Base-by-base conservation (phyloP, 352 stramenopile species). In the Pythium phragmiticola region DNA sequence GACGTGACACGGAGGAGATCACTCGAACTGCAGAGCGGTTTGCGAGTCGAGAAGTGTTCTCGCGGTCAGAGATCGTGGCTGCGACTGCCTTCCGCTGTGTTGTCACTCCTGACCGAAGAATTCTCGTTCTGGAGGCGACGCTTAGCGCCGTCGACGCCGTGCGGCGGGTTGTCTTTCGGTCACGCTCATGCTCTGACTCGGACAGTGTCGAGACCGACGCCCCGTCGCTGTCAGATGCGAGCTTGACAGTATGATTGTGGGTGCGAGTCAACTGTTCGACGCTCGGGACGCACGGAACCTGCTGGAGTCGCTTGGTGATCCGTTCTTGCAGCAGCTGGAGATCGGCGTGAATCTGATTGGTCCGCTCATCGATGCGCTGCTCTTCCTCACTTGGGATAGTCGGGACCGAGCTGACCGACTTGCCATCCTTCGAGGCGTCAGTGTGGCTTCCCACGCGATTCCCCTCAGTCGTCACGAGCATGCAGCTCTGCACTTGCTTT, bases 271-370 rank as follows among this genome's bases (percentile, higher is more conserved):
- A 21, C 2, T 67, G 28, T 3, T 57, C 48, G 5, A 59, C 36
- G 12, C 30, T 23, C 19, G 60, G 59, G 13, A 41, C 55, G 43
- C 66, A 68, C 0, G 77, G 68, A 2, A 63, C 60, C 47, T 89
- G 80, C 42, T 87, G 73, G 6, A 92, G 70, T 14, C 82, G 72
- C 39, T 80, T 78, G 11, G 78, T 73, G 42, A 94, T 86, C 1
- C 81, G 70, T 23, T 88, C 71, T 46, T 94, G 85, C 4, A 94
- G 65, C 13, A 79, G 56, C 16, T 78, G 77, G 41, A 92, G 85
- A 55, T 94, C 84, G 54, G 87, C 79, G 57, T 90, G 84, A 28
- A 94, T 73, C 28, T 80, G 89, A 45, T 53, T 85, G 1, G 81
- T 84, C 41, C 83, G 82, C 7, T 72, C 70, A 17, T 93, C 80